Conservation (phyloP, 495 filamentous ascomycete species). For the Penicillium chermesinum region DNA sequence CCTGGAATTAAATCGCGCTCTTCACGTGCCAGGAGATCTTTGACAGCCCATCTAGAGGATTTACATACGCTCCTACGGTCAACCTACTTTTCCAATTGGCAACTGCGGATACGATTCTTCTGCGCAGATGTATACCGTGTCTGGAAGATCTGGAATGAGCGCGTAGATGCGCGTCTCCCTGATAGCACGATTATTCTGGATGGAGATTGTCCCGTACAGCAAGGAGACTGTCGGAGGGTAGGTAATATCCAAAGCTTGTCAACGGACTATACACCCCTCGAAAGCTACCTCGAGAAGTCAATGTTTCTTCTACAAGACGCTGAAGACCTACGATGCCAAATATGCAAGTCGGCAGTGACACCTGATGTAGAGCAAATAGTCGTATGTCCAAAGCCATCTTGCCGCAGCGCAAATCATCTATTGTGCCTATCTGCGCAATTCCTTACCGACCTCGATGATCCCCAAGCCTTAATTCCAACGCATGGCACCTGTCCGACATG, state of each 20-base stretch:
- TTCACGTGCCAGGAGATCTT: slow-evolving; percentile 49
- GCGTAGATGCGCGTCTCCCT: slow-evolving; percentile 43
- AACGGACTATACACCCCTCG: slow-evolving; percentile 60
- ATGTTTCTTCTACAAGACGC: slow-evolving; percentile 57
- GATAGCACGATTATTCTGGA: slow-evolving; percentile 55
- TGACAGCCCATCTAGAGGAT: slow-evolving; percentile 63
- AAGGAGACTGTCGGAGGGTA: slow-evolving; percentile 7
- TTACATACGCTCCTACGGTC: slow-evolving; percentile 75
- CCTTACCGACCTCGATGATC: slow-evolving; percentile 38
- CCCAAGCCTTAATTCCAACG: slow-evolving; percentile 57
- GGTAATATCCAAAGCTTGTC: slow-evolving; percentile 51
- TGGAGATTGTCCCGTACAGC: slow-evolving; percentile 20
- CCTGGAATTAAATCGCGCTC: slow-evolving; percentile 21
- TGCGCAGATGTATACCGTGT: slow-evolving; percentile 56
- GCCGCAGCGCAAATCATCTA: slow-evolving; percentile 66
- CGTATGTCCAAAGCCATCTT: slow-evolving; percentile 63
- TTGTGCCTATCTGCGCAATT: slow-evolving; percentile 69
- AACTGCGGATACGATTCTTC: slow-evolving; percentile 80
- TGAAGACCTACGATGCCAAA: slow-evolving; percentile 51
- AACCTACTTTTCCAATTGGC: slow-evolving; percentile 72
- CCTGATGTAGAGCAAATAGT: slow-evolving; percentile 51
- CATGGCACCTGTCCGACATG: slow-evolving; percentile 72
- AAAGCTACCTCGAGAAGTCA: slow-evolving; percentile 67
- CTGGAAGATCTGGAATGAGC: slow-evolving; percentile 61
- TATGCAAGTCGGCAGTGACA: slow-evolving; percentile 54